Conservation (phyloP, 176 grass and related monocot genomes). For the Guadua angustifolia region DNA sequence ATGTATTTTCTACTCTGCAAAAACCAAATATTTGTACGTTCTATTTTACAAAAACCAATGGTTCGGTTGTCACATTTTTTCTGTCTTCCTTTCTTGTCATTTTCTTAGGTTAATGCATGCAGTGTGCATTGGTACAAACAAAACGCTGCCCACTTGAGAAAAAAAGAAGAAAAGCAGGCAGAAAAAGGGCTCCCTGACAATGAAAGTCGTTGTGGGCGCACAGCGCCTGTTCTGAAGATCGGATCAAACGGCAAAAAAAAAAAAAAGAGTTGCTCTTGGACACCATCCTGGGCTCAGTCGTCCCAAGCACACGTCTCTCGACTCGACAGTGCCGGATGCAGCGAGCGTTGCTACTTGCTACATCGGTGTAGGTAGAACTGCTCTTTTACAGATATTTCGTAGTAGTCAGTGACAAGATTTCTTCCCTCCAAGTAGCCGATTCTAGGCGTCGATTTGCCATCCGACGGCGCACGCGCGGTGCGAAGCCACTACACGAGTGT, state of each 20-base stretch:
- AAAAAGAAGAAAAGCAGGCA: not conserved
- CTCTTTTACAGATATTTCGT: no score
- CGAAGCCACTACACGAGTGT: no score
- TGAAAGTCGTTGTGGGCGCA: slow-evolving; percentile 20
- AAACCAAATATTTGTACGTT: not conserved
- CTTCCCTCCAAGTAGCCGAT: not conserved
- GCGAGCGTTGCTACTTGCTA: no score
- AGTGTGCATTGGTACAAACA: slow-evolving; percentile 3
- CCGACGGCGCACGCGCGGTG: no score
- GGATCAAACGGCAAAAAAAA: not conserved
- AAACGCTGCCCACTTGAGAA: not conserved
- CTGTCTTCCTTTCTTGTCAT: not conserved
- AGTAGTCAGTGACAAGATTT: not conserved
- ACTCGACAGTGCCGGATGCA: no score
- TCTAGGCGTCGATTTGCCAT: not conserved
- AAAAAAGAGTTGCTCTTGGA: not conserved
- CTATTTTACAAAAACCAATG: not conserved
- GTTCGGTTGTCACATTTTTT: not conserved
- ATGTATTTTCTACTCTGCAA: not conserved
- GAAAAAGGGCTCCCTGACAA: not conserved
- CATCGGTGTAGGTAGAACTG: not conserved
- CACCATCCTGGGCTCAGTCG: not conserved
- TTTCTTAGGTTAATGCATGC: not conserved
- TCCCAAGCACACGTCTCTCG: not conserved
- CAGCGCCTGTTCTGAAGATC: not conserved